Base-by-base conservation (phyloP, 768 basidiomycete genomes). In the Phallus indusiatus region DNA sequence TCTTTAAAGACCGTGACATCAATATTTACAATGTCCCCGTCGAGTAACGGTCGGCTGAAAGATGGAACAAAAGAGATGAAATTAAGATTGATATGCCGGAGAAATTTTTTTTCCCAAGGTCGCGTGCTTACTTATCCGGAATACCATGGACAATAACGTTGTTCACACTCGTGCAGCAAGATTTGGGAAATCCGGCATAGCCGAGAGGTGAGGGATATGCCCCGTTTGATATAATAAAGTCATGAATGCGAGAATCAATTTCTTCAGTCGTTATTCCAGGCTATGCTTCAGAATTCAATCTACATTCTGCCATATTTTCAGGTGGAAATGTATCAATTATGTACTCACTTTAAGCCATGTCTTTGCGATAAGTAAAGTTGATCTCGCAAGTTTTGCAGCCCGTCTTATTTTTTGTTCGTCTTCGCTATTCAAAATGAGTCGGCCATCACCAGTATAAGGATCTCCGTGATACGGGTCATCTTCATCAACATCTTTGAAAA, bases 131-230 rank as follows among this genome's bases (percentile, higher is more conserved):
- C 91, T 89, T 81, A 73, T 95, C 91, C 28, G 94, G 94, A n/a
- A 95, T 93, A 0, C 93, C 94, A 67, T 95, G 92, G 10, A 79
- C 80, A 50, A 93, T 78, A 35, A 95, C 73, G 63, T 95, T n/a
- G n/a, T n/a, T n/a, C n/a, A n/a, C n/a, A n/a, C n/a, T 93, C 21
- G 89, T 91, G 67, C 89, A 91, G 66, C 86, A 86, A 18, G 88
- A 85, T 60, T 79, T 81, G 9, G 90, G 88, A 68, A 83, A 92
- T 8, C 81, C 86, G 9, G 75, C 73, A 68, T 94, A 95, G 0
- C 76, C 77, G 53, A 95, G 72, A 0, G 94, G 90, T 9, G 92
- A 94, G 0, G 94, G 94, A 69, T 95, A 95, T 8, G 90, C 94
- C 21, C 77, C 77, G 64, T 78, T 76, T 0, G 75, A 70, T 37